Percentiles rank a stretch among this genome's conserved stretches.
Conservation (phyloP, 306 rosid species). For the Senna tora region DNA sequence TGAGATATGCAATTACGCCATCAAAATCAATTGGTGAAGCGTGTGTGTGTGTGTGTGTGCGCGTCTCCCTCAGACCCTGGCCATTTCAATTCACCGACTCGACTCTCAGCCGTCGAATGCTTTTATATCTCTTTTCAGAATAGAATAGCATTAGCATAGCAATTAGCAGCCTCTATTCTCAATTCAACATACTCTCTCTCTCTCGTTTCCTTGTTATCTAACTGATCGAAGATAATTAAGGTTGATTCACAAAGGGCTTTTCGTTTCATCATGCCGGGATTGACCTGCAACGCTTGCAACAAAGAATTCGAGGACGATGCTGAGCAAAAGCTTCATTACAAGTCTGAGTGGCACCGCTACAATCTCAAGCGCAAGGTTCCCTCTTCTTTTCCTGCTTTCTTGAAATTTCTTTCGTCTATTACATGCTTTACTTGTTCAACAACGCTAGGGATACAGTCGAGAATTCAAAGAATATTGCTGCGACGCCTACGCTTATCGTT, state of each 20-base stretch:
- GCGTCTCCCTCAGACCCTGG: no score
- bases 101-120: conserved; percentile 39
- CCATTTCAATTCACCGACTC: conserved; percentile 43
- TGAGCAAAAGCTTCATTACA: conserved; percentile 86
- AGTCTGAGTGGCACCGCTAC: conserved; percentile 99
- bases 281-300: conserved; percentile 94
- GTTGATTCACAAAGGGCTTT: neutral
- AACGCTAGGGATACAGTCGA: neutral
- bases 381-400: neutral
- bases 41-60: neutral
- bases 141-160: no score
- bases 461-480: neutral
- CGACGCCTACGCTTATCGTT: neutral
- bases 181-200: neutral
- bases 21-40: neutral
- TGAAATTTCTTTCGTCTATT: neutral
- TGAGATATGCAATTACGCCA: conserved; percentile 16
- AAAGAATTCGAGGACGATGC: conserved; percentile 64
- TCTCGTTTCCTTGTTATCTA: neutral
- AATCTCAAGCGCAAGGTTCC: conserved; percentile 99
- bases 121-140: no score
- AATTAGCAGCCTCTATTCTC: conserved; percentile 12
- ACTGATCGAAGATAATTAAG: neutral
- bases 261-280: conserved; percentile 55
- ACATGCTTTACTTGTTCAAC: neutral